Evolutionary conservation across 2,329 filamentous ascomycete species (phyloP).

Genomic region (Bipolaris zeicola): DNA sequence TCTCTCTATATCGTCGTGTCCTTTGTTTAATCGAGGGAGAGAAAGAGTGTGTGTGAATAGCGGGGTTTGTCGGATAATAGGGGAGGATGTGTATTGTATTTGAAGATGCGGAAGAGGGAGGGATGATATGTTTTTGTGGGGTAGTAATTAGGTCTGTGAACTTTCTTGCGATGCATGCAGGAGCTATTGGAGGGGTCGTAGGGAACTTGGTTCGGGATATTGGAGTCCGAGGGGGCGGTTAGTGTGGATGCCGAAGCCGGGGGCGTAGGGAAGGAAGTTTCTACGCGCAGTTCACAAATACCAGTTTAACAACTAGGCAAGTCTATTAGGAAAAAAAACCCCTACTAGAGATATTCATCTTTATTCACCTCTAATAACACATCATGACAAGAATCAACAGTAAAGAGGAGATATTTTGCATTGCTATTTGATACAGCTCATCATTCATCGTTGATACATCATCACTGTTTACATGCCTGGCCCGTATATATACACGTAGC

Average conservation of each 20-base stretch:
- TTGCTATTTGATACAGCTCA: slow-evolving; percentile 14
- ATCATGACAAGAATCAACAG: background rate
- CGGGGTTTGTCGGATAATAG: too few species aligned
- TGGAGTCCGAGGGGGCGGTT: background rate
- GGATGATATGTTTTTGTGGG: background rate
- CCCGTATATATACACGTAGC: background rate
- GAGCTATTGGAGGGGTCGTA: background rate
- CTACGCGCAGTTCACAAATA: background rate
- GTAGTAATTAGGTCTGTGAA: background rate
- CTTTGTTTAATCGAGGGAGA: background rate
- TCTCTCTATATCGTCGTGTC: background rate
- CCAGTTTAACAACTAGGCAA: too few species aligned
- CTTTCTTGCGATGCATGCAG: background rate
- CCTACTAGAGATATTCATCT: too few species aligned
- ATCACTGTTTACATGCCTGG: slow-evolving; percentile 1
- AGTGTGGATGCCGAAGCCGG: background rate
- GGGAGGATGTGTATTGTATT: too few species aligned
- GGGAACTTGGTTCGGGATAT: background rate
- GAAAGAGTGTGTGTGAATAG: too few species aligned
- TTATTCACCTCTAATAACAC: too few species aligned
- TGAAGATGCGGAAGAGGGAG: too few species aligned
- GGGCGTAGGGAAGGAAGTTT: too few species aligned
- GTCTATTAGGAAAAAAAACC: too few species aligned
- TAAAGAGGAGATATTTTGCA: slow-evolving; percentile 18
- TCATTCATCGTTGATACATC: slow-evolving; percentile 11